A percentile compares a stretch with the other conserved stretches of the same genome.
phyloP scores from a whole-genome alignment of 768 basidiomycete genomes.

The Tulasnella sp. region DNA sequence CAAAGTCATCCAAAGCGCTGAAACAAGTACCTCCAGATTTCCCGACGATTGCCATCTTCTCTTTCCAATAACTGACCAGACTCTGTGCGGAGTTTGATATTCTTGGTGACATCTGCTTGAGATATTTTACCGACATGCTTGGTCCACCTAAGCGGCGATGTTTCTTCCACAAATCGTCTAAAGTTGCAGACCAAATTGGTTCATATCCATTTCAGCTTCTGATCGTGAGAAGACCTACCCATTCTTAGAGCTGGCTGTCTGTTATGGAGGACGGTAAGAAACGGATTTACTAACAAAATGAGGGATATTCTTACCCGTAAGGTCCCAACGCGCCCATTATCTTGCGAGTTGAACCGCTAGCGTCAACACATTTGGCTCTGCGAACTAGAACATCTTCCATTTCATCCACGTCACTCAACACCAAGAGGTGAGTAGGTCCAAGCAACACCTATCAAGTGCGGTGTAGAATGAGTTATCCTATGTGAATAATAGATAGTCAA shows the following conservation, averaged over 20 bases:
- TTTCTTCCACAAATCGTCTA: conserved; percentile 6
- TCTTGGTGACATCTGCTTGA: not conserved
- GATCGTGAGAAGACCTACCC: too few relatives aligned
- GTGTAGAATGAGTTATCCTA: too few relatives aligned
- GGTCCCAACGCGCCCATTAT: not conserved
- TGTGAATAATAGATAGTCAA: too few relatives aligned
- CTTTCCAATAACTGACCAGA: not conserved
- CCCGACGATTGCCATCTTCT: not conserved
- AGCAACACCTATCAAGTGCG: not conserved
- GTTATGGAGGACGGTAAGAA: too few relatives aligned
- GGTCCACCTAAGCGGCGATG: conserved; percentile 2
- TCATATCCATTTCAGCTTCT: too few relatives aligned
- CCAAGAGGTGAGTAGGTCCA: not conserved
- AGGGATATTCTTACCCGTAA: too few relatives aligned
- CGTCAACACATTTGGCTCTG: not conserved
- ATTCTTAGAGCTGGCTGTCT: not conserved
- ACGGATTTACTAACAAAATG: too few relatives aligned
- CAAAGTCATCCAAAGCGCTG: not conserved
- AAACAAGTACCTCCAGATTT: not conserved
- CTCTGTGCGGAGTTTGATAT: too few relatives aligned
- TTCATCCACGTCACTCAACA: conserved; percentile 1
- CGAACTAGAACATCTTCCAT: too few relatives aligned
- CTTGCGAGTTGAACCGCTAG: not conserved
- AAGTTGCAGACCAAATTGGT: too few relatives aligned
- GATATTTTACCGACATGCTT: not conserved